Base-by-base conservation (phyloP, 192 early-diverging fungal genomes). In the Gryganskiella cystojenkinii region DNA sequence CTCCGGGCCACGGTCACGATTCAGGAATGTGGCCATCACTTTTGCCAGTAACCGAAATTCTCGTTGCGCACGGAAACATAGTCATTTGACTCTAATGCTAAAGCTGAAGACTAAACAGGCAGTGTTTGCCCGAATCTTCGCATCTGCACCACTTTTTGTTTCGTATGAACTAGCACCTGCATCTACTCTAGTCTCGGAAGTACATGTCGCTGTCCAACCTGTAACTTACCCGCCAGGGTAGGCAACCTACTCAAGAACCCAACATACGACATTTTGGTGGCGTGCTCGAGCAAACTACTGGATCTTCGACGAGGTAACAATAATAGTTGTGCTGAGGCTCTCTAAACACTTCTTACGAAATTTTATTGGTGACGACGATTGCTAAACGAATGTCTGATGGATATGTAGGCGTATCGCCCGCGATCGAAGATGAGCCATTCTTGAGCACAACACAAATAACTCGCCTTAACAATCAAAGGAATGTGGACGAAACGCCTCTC, bases 21-120 rank as follows among this genome's bases (percentile, higher is more conserved):
- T n/a, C 51, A 57, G 42, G 80, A 82, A 56, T 82, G 80, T 25
- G 80, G 80, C 0, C 80, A 82, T 30, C 59, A 70, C 51, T 82
- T 82, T 61, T 82, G 80, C 80, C 20, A 62, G 80, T 82, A 65
- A n/a, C n/a, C n/a, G n/a, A n/a, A n/a, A n/a, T n/a, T n/a, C n/a
- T n/a, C n/a, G n/a, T n/a, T n/a, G n/a, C n/a, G n/a, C n/a, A n/a
- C n/a, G n/a, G n/a, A n/a, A n/a, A n/a, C n/a, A n/a, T n/a, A 51
- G 80, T 27, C 33, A n/a, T 3, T 27, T 24, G 22, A 27, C 56
- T 11, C 44, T 45, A 19, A 11, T 45, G 44, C 11, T 45, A 11
- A 19, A 45, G 14, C 11, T 45, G 44, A 45, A 19, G 14, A 0
- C 44, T 19, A 45, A 45, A 19, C 14, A 3, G 44, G 44, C 11